phyloP scores from a whole-genome alignment of 2,329 filamentous ascomycete genomes.

The Stagonosporopsis rhizophila region DNA sequence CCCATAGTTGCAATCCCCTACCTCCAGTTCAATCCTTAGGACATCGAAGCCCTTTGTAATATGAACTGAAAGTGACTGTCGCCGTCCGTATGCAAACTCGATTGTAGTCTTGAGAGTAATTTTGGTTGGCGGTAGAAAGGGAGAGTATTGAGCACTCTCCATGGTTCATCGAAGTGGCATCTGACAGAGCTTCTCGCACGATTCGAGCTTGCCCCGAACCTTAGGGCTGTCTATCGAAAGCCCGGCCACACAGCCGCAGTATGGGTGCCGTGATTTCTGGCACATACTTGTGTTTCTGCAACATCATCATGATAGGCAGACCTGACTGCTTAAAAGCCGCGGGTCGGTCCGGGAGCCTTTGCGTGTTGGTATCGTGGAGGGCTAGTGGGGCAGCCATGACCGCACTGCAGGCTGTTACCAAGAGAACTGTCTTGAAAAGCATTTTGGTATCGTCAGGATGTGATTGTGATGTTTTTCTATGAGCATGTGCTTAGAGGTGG shows the following conservation, averaged over 20 bases:
- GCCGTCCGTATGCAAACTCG: too few relatives aligned
- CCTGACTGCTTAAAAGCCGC: not conserved
- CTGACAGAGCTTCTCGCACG: not conserved
- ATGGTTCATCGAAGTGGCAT: not conserved
- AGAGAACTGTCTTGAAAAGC: not conserved
- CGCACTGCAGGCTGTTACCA: not conserved
- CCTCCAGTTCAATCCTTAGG: too few relatives aligned
- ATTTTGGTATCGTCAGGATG: not conserved
- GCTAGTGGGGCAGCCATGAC: not conserved
- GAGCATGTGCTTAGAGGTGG: not conserved
- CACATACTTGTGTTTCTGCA: conserved; percentile 12
- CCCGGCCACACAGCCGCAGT: conserved; percentile 4
- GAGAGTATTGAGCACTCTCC: not conserved
- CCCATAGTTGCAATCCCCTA: too few relatives aligned
- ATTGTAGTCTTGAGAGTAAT: too few relatives aligned
- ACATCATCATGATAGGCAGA: not conserved
- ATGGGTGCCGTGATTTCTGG: conserved; percentile 9
- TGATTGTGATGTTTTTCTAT: not conserved
- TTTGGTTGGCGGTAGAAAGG: not conserved
- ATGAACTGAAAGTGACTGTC: too few relatives aligned
- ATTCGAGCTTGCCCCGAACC: not conserved
- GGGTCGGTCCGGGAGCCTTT: conserved; percentile 15
- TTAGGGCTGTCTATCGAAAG: not conserved
- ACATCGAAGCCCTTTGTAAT: too few relatives aligned
- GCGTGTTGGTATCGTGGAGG: conserved; percentile 16